Conservation (phyloP, 1,284 basidiomycete genomes). For the Xerocomus nothofagi region DNA sequence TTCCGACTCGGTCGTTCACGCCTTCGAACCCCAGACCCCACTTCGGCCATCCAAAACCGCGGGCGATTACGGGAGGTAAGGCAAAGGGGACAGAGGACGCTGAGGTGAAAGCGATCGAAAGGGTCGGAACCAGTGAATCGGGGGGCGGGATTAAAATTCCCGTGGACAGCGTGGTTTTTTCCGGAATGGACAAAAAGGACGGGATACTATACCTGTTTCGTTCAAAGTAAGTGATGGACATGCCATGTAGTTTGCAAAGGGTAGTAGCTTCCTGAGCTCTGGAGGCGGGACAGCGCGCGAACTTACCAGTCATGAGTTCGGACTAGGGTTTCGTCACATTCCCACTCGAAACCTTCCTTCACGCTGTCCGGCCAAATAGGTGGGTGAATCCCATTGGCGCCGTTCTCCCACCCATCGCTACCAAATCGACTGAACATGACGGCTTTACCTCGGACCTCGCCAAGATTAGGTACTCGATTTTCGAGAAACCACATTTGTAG, state of each 20-base stretch:
- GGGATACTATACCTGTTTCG: constrained; percentile 71
- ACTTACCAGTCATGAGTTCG: constrained; percentile 81
- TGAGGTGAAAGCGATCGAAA: constrained; percentile 78
- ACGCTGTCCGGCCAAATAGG: constrained; percentile 78
- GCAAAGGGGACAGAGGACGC: constrained; percentile 80
- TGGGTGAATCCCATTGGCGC: constrained; percentile 80
- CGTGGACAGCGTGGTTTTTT: constrained; percentile 66
- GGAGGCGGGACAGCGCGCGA: background rate
- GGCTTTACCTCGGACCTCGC: constrained; percentile 80
- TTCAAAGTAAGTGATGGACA: constrained; percentile 5
- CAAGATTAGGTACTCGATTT: constrained; percentile 73
- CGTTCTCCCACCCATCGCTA: constrained; percentile 62
- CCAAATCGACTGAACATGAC: constrained; percentile 80
- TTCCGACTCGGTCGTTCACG: constrained; percentile 70
- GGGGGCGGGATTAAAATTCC: constrained; percentile 49
- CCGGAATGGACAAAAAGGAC: constrained; percentile 74
- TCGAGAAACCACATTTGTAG: constrained; percentile 76
- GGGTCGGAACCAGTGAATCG: constrained; percentile 42
- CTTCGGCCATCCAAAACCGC: constrained; percentile 77
- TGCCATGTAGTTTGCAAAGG: background rate
- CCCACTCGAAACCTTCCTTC: constrained; percentile 72
- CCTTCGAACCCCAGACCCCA: constrained; percentile 77
- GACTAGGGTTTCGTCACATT: constrained; percentile 65
- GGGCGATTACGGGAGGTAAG: constrained; percentile 69
- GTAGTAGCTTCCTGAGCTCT: background rate